Conservation (phyloP, 2,329 filamentous ascomycete genomes). For the Colletotrichum somersetense region DNA sequence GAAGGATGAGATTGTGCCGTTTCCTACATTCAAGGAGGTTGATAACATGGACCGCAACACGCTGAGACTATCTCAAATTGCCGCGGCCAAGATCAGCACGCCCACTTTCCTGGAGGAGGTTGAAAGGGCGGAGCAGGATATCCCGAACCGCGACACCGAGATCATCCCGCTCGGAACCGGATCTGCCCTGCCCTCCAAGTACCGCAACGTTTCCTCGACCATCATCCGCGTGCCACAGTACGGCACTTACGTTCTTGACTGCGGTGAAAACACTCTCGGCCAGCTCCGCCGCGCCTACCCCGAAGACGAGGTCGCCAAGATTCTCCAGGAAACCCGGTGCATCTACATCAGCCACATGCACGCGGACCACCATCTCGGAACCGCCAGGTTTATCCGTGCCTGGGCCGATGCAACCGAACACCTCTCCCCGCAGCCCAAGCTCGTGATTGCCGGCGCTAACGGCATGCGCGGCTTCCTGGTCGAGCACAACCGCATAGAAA, state of each 20-base stretch:
- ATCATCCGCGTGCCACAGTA: conserved; percentile 85
- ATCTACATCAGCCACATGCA: conserved; percentile 97
- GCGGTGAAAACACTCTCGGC: conserved; percentile 91
- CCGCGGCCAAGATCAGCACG: conserved; percentile 56
- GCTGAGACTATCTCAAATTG: conserved; percentile 64
- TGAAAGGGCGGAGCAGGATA: conserved; percentile 67
- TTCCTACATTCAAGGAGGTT: conserved; percentile 55
- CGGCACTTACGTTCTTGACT: conserved; percentile 92
- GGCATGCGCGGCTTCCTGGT: conserved; percentile 81
- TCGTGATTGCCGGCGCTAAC: conserved; percentile 77
- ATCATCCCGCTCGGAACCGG: conserved; percentile 92
- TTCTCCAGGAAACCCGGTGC: conserved; percentile 82
- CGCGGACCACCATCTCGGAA: conserved; percentile 95
- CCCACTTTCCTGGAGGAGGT: conserved; percentile 63
- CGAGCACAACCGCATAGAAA: conserved; percentile 84
- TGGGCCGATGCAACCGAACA: conserved; percentile 74
- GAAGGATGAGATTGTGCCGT: conserved; percentile 60
- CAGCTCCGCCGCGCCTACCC: conserved; percentile 83
- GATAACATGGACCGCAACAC: conserved; percentile 58
- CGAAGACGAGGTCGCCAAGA: conserved; percentile 71
- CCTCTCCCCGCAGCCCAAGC: conserved; percentile 51
- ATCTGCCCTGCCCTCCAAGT: conserved; percentile 89
- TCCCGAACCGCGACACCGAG: conserved; percentile 82
- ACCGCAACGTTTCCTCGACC: conserved; percentile 94
- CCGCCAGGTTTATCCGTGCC: conserved; percentile 81